Base-by-base conservation (phyloP, 2,329 filamentous ascomycete species). In the Paecilomyces variotii region DNA sequence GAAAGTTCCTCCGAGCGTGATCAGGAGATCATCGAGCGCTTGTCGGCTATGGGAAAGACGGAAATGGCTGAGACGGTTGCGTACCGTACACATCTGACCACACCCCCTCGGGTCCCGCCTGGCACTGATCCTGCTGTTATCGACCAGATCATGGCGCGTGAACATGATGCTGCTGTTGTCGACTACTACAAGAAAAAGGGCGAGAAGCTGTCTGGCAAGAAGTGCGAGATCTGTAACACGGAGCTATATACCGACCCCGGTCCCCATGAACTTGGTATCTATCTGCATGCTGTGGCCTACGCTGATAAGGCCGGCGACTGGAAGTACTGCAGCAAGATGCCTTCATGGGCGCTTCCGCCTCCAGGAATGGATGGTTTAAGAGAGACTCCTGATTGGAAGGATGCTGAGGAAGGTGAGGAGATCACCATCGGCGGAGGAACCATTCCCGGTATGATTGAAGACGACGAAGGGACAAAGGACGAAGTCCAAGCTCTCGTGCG, bases 161-260 rank as follows among this genome's bases (percentile, higher is more conserved):
- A 76, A 55, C 76, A 79, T 61, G 90, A 97, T 69, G 90, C 94
- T 66, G 92, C 97, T 85, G 87, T 97, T 39, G 88, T 92, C 65
- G 82, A 88, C 57, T 97, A 97, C 73, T 86, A 96, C 70, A 91
- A 92, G 75, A 85, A 87, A 67, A 92, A 93, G 67, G 93, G 92
- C 1, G 94, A 99, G 79, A 92, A 90, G 72, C 88, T 97, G 82
- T 95, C 92, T 0, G 94, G 94, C 11, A 80, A 91, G 68, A 77
- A 85, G 14, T 99, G 94, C 72, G 81, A 87, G 4, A 74, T 91
- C 34, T 99, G 94, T 73, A 83, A 88, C 59, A 96, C 94, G 24
- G 89, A 90, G 25, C 79, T 99, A 51, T 99, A 97, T 74, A 95
- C 90, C 14, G 94, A 99, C 70, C 94, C 94, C 0, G 92, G 92